Conservation (phyloP, 2,329 filamentous ascomycete species). For the Calonectria leucothoes region DNA sequence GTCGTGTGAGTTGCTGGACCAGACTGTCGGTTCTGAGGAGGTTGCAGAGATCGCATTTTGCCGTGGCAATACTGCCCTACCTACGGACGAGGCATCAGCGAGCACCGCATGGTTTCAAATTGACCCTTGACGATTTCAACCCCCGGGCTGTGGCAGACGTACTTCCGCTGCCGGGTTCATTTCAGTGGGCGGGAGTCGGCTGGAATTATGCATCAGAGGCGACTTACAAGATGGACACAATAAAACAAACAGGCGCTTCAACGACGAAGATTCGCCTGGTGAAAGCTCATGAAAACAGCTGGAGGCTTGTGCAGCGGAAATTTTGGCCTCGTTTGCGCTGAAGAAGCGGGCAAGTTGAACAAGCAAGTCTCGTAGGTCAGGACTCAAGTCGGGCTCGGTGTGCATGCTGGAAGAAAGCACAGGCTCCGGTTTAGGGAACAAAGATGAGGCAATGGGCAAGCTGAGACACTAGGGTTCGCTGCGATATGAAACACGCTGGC, state of each 20-base stretch:
- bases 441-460: background rate
- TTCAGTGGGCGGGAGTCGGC: background rate
- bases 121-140: background rate
- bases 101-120: background rate
- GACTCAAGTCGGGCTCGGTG: background rate
- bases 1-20: background rate
- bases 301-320: conserved; percentile 7
- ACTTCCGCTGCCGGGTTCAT: background rate
- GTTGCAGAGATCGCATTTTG: background rate
- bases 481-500: background rate
- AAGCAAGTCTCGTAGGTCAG: conserved; percentile 12
- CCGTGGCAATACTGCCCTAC: background rate
- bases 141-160: background rate
- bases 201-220: background rate
- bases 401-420: background rate
- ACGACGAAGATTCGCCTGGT: background rate
- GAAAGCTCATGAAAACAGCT: background rate
- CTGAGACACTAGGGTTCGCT: background rate
- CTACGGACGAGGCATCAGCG: background rate
- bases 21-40: background rate
- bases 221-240: background rate
- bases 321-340: conserved; percentile 10
- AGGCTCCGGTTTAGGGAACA: background rate
- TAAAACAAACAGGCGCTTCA: background rate
- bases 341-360: conserved; percentile 13